phyloP scores from a whole-genome alignment of 2,329 filamentous ascomycete species.

The Drechslerella stenobrocha region DNA sequence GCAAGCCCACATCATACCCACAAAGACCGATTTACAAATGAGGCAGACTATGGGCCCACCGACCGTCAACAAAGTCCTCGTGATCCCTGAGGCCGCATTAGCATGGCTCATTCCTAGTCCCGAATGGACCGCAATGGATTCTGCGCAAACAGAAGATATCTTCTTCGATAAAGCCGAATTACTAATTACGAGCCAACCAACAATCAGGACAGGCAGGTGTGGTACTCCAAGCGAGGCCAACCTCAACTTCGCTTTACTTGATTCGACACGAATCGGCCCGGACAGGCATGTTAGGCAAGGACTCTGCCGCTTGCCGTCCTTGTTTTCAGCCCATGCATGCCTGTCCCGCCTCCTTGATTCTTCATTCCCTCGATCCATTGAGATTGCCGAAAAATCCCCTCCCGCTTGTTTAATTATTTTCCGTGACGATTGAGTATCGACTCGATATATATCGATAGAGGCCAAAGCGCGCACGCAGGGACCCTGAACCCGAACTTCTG shows the following conservation, averaged over 20 bases:
- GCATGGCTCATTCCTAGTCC: too few relatives aligned
- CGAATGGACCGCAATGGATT: too few relatives aligned
- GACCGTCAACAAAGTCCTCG: too few relatives aligned
- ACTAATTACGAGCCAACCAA: constrained; percentile 3
- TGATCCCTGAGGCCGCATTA: too few relatives aligned
- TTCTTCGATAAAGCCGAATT: too few relatives aligned
- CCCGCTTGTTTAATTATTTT: constrained; percentile 46
- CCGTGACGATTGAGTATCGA: constrained; percentile 21
- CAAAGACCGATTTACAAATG: too few relatives aligned
- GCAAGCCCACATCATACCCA: too few relatives aligned
- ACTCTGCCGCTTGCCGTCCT: constrained; percentile 43
- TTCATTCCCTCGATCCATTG: constrained; percentile 23
- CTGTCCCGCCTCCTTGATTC: not conserved
- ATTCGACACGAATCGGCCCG: constrained; percentile 32
- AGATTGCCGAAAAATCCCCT: constrained; percentile 49
- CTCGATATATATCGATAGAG: not conserved
- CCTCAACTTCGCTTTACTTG: constrained; percentile 32
- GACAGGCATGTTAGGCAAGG: constrained; percentile 46
- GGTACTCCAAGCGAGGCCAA: constrained; percentile 40
- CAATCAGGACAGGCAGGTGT: not conserved
- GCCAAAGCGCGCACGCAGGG: not conserved
- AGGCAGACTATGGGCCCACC: too few relatives aligned
- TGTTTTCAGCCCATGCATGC: constrained; percentile 33
- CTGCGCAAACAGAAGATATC: too few relatives aligned
- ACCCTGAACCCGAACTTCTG: not conserved